These are phyloP conservation scores for Boletus subparvulus DNA, from an alignment of 768 basidiomycete species.

Conservation along the genomic window DNA sequence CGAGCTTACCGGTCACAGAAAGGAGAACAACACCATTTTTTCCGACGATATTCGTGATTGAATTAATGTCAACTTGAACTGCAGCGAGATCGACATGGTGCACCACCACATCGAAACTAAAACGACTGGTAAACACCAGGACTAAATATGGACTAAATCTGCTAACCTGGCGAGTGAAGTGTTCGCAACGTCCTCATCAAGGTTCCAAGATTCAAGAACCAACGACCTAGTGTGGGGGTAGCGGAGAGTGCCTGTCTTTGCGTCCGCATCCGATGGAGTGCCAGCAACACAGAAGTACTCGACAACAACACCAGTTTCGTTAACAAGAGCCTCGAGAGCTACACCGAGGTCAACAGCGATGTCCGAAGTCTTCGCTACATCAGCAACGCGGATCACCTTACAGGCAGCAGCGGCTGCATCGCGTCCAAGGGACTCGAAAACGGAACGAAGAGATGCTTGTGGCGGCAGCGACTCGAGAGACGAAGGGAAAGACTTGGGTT, in stretches of 20 bases:
- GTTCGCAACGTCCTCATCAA: slow-evolving; percentile 4
- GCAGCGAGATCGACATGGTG: slow-evolving; percentile 22
- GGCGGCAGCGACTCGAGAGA: slow-evolving; percentile 6
- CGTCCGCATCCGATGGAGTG: slow-evolving; percentile 22
- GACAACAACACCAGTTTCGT: slow-evolving; percentile 13
- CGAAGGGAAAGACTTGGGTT: slow-evolving; percentile 29
- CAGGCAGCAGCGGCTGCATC: slow-evolving; percentile 21
- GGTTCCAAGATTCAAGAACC: slow-evolving; percentile 22
- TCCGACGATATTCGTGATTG: slow-evolving; percentile 26
- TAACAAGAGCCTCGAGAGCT: slow-evolving; percentile 16
- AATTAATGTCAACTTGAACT: slow-evolving; percentile 19
- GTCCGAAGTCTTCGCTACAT: slow-evolving; percentile 20
- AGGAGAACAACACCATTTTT: slow-evolving; percentile 23
- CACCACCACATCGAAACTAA: slow-evolving; percentile 22
- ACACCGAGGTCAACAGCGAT: slow-evolving; percentile 19
- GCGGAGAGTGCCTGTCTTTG: slow-evolving; percentile 16
- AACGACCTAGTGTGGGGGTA: slow-evolving; percentile 15
- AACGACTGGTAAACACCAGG: neutral
- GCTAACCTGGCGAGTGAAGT: slow-evolving; percentile 13
- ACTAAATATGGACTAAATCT: fast-evolving
- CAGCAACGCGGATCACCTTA: slow-evolving; percentile 25
- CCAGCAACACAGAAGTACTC: slow-evolving; percentile 21
- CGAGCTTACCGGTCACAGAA: slow-evolving; percentile 19
- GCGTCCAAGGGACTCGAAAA: slow-evolving; percentile 18
- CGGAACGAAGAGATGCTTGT: slow-evolving; percentile 8